Conservation (phyloP, 1,284 basidiomycete genomes). For the Rhodotorula glutinis region DNA sequence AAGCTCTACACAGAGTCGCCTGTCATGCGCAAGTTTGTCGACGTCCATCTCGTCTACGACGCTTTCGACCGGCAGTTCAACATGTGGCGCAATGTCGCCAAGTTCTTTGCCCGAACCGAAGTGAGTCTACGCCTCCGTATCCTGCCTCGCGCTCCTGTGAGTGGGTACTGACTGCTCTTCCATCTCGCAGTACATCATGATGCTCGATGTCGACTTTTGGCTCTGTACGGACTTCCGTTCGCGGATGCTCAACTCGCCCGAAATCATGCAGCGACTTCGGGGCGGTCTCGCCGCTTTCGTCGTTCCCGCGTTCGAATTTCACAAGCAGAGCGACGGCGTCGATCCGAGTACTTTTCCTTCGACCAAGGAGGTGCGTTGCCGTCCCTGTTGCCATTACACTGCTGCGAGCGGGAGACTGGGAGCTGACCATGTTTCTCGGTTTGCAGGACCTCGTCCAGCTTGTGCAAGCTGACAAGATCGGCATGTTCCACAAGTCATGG, state of each 20-base stretch:
- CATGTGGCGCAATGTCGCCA: conserved; percentile 77
- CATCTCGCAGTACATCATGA: conserved; percentile 61
- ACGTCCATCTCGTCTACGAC: conserved; percentile 81
- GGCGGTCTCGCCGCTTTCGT: conserved; percentile 65
- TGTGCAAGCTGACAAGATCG: conserved; percentile 57
- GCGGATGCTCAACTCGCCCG: conserved; percentile 52
- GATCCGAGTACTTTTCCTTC: conserved; percentile 61
- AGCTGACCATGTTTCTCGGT: too few species aligned
- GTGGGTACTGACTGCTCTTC: background rate
- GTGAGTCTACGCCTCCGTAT: conserved; percentile 19
- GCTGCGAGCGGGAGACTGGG: too few species aligned
- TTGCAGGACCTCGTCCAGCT: conserved; percentile 59
- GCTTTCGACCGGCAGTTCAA: conserved; percentile 77
- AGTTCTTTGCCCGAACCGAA: conserved; percentile 71
- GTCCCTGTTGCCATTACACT: too few species aligned
- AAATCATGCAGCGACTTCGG: conserved; percentile 51
- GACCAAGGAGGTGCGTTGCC: conserved; percentile 58
- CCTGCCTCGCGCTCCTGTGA: too few species aligned
- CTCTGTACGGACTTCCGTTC: conserved; percentile 71
- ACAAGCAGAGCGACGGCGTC: conserved; percentile 60
- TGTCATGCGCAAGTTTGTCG: conserved; percentile 65
- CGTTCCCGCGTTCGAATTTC: conserved; percentile 73
- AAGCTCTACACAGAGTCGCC: conserved; percentile 63
- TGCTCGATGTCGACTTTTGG: conserved; percentile 82
- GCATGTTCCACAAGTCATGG: conserved; percentile 74